Conservation (phyloP, 192 early-diverging fungal species). For the Linnemannia elongata region DNA sequence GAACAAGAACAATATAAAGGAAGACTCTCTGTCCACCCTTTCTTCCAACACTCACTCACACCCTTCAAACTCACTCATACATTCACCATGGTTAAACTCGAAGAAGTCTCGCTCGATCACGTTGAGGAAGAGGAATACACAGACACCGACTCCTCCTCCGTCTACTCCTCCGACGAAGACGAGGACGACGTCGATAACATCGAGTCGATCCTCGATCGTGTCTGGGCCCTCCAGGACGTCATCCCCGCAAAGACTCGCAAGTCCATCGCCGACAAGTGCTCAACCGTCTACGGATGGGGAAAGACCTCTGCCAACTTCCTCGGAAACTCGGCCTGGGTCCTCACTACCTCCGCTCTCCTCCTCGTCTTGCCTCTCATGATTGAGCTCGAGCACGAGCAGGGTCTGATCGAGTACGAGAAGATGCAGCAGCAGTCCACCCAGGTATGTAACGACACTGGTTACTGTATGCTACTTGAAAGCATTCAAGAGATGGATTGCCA, state of each 20-base stretch:
- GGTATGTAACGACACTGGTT: slow-evolving; percentile 13
- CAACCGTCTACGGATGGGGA: slow-evolving; percentile 71
- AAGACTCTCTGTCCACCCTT: background rate
- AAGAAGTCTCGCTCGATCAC: slow-evolving; percentile 66
- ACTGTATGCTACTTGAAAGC: background rate
- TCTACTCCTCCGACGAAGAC: slow-evolving; percentile 72
- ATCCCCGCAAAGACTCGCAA: slow-evolving; percentile 82
- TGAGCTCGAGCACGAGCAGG: slow-evolving; percentile 90
- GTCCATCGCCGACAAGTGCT: slow-evolving; percentile 69
- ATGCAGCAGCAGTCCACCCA: slow-evolving; percentile 65
- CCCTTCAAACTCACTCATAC: slow-evolving; percentile 10
- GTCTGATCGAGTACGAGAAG: slow-evolving; percentile 87
- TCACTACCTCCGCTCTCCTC: slow-evolving; percentile 88
- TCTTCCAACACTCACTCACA: slow-evolving; percentile 7
- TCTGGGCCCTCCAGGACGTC: slow-evolving; percentile 89
- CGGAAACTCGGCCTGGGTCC: slow-evolving; percentile 90
- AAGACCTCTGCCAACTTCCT: slow-evolving; percentile 70
- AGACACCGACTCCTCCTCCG: slow-evolving; percentile 65
- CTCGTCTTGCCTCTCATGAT: slow-evolving; percentile 88
- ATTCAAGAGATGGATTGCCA: background rate
- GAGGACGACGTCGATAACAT: slow-evolving; percentile 81
- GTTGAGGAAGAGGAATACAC: slow-evolving; percentile 64
- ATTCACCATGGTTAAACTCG: slow-evolving; percentile 64
- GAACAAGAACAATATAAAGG: background rate
- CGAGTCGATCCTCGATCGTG: slow-evolving; percentile 86